A percentile compares a stretch with the other conserved stretches of the same genome.
Conservation (phyloP, 371 early-diverging fungal genomes). For the Dentiscutata heterogama region DNA sequence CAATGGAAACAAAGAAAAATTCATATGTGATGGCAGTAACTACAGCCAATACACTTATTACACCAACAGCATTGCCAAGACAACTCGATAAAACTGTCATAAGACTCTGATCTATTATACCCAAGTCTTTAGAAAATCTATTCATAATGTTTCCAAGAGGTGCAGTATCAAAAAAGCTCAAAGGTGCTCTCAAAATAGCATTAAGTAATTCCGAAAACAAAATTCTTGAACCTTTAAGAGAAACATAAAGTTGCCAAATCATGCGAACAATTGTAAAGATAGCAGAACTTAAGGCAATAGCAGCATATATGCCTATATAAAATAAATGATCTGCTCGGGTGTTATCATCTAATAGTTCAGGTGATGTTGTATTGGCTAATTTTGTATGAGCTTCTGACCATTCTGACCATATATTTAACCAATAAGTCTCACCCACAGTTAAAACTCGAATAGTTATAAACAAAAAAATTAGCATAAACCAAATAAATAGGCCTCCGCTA, state of each 20-base stretch:
- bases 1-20: slow-evolving; percentile 60
- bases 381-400: slow-evolving; percentile 16
- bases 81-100: slow-evolving; percentile 61
- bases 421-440: slow-evolving; percentile 62
- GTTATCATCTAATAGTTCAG: slow-evolving; percentile 23
- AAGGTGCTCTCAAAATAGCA: slow-evolving; percentile 72
- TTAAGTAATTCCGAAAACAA: slow-evolving; percentile 69
- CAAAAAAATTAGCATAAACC: slow-evolving; percentile 56
- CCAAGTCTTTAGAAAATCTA: slow-evolving; percentile 87
- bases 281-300: slow-evolving; percentile 56
- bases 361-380: slow-evolving; percentile 25
- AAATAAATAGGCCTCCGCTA: slow-evolving; percentile 62
- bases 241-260: slow-evolving; percentile 67
- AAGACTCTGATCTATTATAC: slow-evolving; percentile 71
- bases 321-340: slow-evolving; percentile 46
- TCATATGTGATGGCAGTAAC: slow-evolving; percentile 68
- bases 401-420: slow-evolving; percentile 62
- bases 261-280: slow-evolving; percentile 59
- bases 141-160: slow-evolving; percentile 93
- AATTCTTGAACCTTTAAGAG: slow-evolving; percentile 69
- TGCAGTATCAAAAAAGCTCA: slow-evolving; percentile 92
- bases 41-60: slow-evolving; percentile 71
- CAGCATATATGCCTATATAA: slow-evolving; percentile 53
- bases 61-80: slow-evolving; percentile 60
- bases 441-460: slow-evolving; percentile 61